Conservation (phyloP, 139 green algal genomes). For the Haematococcus lacustris region DNA sequence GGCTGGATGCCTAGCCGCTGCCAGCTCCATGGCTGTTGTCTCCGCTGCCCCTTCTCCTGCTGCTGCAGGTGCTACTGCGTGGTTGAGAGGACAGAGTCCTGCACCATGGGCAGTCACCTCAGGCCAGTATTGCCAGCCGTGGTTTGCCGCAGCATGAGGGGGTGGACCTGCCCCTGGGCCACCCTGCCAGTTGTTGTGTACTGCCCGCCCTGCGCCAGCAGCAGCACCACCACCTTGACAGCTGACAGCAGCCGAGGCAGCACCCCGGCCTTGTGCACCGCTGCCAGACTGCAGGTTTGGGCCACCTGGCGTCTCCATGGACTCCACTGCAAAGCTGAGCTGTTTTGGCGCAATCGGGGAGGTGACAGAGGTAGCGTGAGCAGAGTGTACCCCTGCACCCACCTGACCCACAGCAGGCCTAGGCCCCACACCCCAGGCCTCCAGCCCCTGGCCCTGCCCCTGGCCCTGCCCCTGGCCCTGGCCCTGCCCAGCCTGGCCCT, state of each 20-base stretch:
- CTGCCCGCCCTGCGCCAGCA: background rate
- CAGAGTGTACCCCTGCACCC: background rate
- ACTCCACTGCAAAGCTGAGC: conserved; percentile 6
- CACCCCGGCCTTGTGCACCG: background rate
- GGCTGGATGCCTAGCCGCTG: no score
- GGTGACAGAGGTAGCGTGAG: background rate
- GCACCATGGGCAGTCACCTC: conserved; percentile 4
- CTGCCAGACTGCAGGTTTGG: background rate
- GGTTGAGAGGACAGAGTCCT: background rate
- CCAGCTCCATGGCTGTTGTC: no score
- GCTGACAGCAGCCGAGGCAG: no score
- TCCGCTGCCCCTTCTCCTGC: no score
- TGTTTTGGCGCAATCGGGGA: background rate
- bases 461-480: no score
- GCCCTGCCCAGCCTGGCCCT: no score
- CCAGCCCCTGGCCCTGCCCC: no score
- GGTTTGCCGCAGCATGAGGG: background rate
- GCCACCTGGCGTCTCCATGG: background rate
- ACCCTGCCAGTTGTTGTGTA: no score
- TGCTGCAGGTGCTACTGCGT: no score
- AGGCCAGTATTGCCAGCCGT: background rate
- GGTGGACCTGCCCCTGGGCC: background rate
- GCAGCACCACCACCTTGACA: background rate
- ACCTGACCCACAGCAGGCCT: no score
- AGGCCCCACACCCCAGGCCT: no score